Evolutionary conservation across 73 alveolate species (phyloP).

Genomic region (Paramecium pentaurelia): DNA sequence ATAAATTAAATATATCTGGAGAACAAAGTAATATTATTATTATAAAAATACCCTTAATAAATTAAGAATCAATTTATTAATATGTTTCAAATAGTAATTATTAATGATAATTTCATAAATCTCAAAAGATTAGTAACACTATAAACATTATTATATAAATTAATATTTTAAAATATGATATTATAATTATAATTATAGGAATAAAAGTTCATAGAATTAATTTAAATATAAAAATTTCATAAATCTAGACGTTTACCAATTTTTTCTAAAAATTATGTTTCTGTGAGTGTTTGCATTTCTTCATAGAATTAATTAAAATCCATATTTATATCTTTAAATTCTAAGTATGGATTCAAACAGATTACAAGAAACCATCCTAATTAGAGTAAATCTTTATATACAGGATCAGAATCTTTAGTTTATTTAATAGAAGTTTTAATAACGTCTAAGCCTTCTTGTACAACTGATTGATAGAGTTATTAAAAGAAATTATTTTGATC

Average conservation of each 20-base stretch:
- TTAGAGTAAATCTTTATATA: slow-evolving; percentile 36
- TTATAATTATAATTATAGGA: not conserved
- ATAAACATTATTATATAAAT: too few species aligned
- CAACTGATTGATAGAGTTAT: not conserved
- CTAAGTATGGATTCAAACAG: slow-evolving; percentile 41
- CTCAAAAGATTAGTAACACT: too few species aligned
- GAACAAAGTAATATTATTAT: too few species aligned
- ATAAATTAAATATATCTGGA: too few species aligned
- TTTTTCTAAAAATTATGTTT: not conserved
- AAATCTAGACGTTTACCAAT: not conserved
- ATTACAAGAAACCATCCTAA: slow-evolving; percentile 34
- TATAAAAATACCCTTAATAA: too few species aligned
- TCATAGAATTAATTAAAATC: slow-evolving; percentile 27
- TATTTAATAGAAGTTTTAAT: not conserved
- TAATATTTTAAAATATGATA: not conserved
- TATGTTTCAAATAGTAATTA: too few species aligned
- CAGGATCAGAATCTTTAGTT: not conserved
- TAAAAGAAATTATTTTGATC: not conserved
- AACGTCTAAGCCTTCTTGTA: not conserved
- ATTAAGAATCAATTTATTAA: too few species aligned
- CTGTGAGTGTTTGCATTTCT: not conserved
- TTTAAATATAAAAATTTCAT: not conserved
- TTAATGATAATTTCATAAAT: too few species aligned
- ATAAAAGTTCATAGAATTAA: not conserved
- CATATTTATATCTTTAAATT: slow-evolving; percentile 23